phyloP scores from a whole-genome alignment of 176 grass and related monocot genomes.

The Musa schizocarpa region DNA sequence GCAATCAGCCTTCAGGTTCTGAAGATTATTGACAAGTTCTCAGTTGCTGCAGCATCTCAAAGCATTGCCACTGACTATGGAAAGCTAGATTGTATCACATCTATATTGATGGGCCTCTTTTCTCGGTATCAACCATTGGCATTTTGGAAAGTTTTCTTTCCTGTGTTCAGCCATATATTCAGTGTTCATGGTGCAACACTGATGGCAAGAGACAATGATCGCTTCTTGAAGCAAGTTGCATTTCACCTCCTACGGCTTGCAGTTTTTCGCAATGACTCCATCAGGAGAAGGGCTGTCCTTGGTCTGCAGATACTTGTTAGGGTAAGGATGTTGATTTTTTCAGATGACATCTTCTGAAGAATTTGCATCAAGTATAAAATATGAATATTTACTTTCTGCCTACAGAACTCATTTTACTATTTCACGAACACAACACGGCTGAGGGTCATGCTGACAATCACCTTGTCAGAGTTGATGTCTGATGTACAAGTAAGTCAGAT shows the following conservation, averaged over 20 bases:
- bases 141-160: conserved; percentile 84
- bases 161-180: conserved; percentile 77
- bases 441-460: conserved; percentile 98
- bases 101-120: conserved; percentile 74
- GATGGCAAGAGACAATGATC: conserved; percentile 98
- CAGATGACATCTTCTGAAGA: conserved; percentile 21
- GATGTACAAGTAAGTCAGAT: conserved; percentile 98
- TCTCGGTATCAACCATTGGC: conserved; percentile 84
- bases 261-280: conserved; percentile 86
- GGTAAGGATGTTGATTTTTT: conserved; percentile 41
- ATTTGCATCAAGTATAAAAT: conserved; percentile 27
- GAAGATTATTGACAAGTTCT: conserved; percentile 87
- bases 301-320: conserved; percentile 93
- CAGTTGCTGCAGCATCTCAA: conserved; percentile 61
- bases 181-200: conserved; percentile 74
- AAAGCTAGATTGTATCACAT: conserved; percentile 89
- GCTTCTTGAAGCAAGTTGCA: conserved; percentile 96
- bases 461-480: conserved; percentile 90
- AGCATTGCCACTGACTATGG: conserved; percentile 82
- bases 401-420: conserved; percentile 85
- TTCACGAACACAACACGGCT: conserved; percentile 85
- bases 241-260: conserved; percentile 94
- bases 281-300: conserved; percentile 72
- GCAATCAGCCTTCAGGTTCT: conserved; percentile 86
- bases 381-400: conserved; percentile 24